Evolutionary conservation across 2,329 filamentous ascomycete genomes (phyloP).

Genomic region (Didymella sp.): DNA sequence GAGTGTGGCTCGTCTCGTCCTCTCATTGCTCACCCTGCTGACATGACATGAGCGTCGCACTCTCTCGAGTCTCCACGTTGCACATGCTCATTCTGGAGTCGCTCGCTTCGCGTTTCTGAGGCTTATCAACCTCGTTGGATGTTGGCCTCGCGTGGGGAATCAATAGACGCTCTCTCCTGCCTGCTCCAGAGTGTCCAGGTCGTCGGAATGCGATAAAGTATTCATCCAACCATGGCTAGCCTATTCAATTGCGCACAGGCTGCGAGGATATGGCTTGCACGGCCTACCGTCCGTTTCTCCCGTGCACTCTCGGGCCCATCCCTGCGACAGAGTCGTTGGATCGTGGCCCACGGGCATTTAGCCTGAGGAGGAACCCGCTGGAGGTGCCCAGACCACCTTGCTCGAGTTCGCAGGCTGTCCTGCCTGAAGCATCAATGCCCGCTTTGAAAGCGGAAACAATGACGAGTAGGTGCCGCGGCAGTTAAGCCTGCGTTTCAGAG

Average conservation of each 20-base stretch:
- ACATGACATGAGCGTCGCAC: slow-evolving; percentile 47
- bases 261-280: slow-evolving; percentile 31
- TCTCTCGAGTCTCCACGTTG: slow-evolving; percentile 50
- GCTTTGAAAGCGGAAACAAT: slow-evolving; percentile 39
- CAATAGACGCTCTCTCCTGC: slow-evolving; percentile 18
- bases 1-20: slow-evolving; percentile 31
- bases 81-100: slow-evolving; percentile 35
- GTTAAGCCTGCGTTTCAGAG: slow-evolving; percentile 42
- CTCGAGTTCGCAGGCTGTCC: slow-evolving; percentile 28
- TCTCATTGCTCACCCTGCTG: slow-evolving; percentile 34
- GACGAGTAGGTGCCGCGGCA: slow-evolving; percentile 37
- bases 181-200: slow-evolving; percentile 26
- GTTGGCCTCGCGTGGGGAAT: slow-evolving; percentile 25
- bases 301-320: slow-evolving; percentile 38
- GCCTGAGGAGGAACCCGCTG: slow-evolving; percentile 43
- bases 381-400: slow-evolving; percentile 20
- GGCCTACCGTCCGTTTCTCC: slow-evolving; percentile 48
- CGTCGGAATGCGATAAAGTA: slow-evolving; percentile 30
- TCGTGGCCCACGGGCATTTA: slow-evolving; percentile 40
- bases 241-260: slow-evolving; percentile 25
- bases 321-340: slow-evolving; percentile 29
- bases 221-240: slow-evolving; percentile 33
- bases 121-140: slow-evolving; percentile 22
- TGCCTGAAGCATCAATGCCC: slow-evolving; percentile 40
- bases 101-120: slow-evolving; percentile 29